Evolutionary conservation across 148 eudicot genomes (phyloP), one percentile per base, ranked within the genome.

Genomic region (Cornus florida): DNA sequence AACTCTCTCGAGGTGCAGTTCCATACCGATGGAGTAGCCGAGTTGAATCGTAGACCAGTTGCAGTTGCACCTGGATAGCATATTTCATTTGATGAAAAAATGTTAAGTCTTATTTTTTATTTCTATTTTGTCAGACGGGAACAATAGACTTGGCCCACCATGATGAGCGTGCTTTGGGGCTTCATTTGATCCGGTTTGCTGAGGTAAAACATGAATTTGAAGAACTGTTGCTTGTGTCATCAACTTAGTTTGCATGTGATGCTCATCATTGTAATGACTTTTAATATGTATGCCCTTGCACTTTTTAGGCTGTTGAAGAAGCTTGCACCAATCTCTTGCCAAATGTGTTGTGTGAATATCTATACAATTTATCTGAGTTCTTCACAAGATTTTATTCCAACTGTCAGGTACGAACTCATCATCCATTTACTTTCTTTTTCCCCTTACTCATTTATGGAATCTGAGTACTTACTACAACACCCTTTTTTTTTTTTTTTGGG

Each of bases 161-260:
- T 3, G 90, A 87, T 76, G 97, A 95, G 80, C 95, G 97, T 73
- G 87, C 83, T n/a, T 83, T 95, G 73, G 99, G 91, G 71, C 87
- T 93, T 72, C 97, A 93, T 87, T 82, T 95, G 86, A 94, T 95
- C 71, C 92, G 84, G 43, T 95, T 95, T 83, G 86, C 99, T 16
- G 97, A 95, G 97, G 99, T 90, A 84, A 86, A 71, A 67, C 20
- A 57, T 72, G 71, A 20, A 32, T 79, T 46, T 8, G 31, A 32
- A 67, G 6, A 67, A 46, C 64, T 38, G 28, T 31, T 48, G 13
- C 6, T 32, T 6, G 7, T 10, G 7, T 41, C 23, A 24, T 60
- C 50, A 65, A 64, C 33, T 65, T 64, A 75, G 57, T 35, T 22
- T 65, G 11, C 31, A 74, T 13, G 13, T 38, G 10, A 62, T 74